Conservation (phyloP, 495 filamentous ascomycete species). For the Podospora sp. region DNA sequence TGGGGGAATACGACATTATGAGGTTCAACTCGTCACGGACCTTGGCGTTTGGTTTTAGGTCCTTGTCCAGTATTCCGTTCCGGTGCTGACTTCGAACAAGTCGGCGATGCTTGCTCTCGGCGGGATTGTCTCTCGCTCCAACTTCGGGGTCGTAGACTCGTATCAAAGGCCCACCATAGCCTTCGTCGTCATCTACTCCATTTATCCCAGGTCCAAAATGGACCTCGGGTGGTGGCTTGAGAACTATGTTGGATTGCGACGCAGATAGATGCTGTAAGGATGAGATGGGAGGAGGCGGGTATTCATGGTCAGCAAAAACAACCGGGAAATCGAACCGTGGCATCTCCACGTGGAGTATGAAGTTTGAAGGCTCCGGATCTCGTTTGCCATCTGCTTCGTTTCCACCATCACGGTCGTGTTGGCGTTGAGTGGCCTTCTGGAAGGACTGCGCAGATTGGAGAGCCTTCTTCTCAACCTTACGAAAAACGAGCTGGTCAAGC, state of each 20-base stretch:
- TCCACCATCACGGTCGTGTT: slow-evolving; percentile 37
- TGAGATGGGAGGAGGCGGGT: slow-evolving; percentile 79
- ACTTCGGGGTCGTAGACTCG: slow-evolving; percentile 94
- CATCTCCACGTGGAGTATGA: slow-evolving; percentile 83
- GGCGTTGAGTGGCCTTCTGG: slow-evolving; percentile 35
- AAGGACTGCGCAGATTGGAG: slow-evolving; percentile 53
- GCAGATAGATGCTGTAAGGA: slow-evolving; percentile 63
- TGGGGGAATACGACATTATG: slow-evolving; percentile 91
- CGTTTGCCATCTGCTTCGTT: slow-evolving; percentile 8
- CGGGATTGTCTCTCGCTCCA: slow-evolving; percentile 84
- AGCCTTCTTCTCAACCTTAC: slow-evolving; percentile 76
- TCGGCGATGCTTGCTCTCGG: slow-evolving; percentile 90
- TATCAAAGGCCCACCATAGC: slow-evolving; percentile 63
- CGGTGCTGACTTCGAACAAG: slow-evolving; percentile 85
- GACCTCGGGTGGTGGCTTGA: slow-evolving; percentile 80
- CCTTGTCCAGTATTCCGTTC: slow-evolving; percentile 89
- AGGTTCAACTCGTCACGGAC: slow-evolving; percentile 89
- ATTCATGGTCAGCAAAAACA: slow-evolving; percentile 92
- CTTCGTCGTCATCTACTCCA: slow-evolving; percentile 57
- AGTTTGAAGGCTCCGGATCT: slow-evolving; percentile 48
- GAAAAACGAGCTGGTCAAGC: slow-evolving; percentile 92
- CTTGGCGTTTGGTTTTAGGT: slow-evolving; percentile 95
- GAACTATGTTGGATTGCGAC: slow-evolving; percentile 64
- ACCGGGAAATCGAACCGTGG: slow-evolving; percentile 95
- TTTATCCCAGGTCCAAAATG: slow-evolving; percentile 82